Base-by-base conservation (phyloP, 2,329 filamentous ascomycete genomes). In the Phyllosticta citribraziliensis region DNA sequence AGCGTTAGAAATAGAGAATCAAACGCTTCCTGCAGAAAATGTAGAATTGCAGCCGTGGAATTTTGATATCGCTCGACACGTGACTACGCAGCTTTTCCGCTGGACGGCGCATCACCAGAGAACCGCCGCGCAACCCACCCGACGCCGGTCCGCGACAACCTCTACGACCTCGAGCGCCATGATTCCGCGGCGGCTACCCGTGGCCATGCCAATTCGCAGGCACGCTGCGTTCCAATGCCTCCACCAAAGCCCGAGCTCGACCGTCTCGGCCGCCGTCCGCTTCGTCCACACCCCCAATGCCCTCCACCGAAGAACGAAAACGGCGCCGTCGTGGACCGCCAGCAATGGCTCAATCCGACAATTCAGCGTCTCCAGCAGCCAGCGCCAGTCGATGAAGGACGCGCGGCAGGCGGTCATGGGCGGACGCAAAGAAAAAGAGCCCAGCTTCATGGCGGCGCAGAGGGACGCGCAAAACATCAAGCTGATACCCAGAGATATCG, bases 401-500 rank as follows among this genome's bases (percentile, higher is more conserved):
- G 40, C 17, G 2, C 54, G 27, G 24, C 20, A 20, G 55, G 54
- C 55, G 12, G 57, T 57, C 50, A 54, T 55, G 50, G 52, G 47
- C 30, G 17, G 30, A 24, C 19, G 19, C 19, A 17, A 14, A 47
- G 40, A 47, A n/a, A 47, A 47, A 47, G 40, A 47, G 40, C 40
- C 40, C 6, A 47, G 40, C 40, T 47, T 47, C 40, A 12, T n/a
- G 17, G 40, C 40, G 40, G 12, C 33, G 5, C 10, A 60, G 25
- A 11, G 35, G 50, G 53, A 56, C 55, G 59, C 3, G 55, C 20
- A 57, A 22, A 61, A 57, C 20, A 8, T 52, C 2, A 51, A 61
- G 12, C 30, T 52, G 50, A 9, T 61, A 40, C 64, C 63, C 12
- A 64, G 24, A 22, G 66, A 67, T 52, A 55, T 67, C 6, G 67